Evolutionary conservation across 768 basidiomycete genomes (phyloP).

Genomic region (Lyophyllum shimeji): DNA sequence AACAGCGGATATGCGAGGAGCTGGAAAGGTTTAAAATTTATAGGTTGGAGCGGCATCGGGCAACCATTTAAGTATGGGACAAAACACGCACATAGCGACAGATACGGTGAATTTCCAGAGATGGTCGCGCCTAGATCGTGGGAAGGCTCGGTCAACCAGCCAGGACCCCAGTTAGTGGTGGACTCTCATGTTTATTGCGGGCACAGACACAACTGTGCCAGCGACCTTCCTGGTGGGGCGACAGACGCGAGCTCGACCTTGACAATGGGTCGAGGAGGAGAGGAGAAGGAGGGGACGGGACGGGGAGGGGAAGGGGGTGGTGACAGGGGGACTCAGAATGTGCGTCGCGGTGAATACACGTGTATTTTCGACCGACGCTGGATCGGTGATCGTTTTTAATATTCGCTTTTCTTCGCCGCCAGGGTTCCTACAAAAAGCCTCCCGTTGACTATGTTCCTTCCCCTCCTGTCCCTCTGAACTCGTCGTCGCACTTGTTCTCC

Average conservation of each 20-base stretch:
- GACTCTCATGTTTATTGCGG: not conserved
- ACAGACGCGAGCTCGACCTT: not conserved
- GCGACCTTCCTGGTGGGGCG: not conserved
- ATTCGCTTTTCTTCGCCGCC: constrained; percentile 51
- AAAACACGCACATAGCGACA: not conserved
- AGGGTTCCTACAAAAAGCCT: constrained; percentile 53
- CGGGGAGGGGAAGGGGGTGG: constrained; percentile 11
- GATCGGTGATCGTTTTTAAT: constrained; percentile 44
- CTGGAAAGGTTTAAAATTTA: not conserved
- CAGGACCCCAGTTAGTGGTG: constrained; percentile 4
- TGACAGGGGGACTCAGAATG: constrained; percentile 32
- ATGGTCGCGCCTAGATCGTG: constrained; percentile 8
- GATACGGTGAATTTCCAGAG: not conserved
- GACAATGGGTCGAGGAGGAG: not conserved
- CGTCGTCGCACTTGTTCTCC: constrained; percentile 19
- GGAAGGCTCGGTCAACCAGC: constrained; percentile 1
- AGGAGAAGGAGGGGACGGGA: not conserved
- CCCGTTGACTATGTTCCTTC: constrained; percentile 27
- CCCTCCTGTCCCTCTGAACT: constrained; percentile 26
- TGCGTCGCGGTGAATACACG: constrained; percentile 69
- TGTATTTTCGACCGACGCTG: constrained; percentile 70
- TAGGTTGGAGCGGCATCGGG: not conserved
- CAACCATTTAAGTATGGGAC: constrained; percentile 1
- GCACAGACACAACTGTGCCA: not conserved
- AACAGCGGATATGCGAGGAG: not conserved